Evolutionary conservation across 2,329 filamentous ascomycete genomes (phyloP).

Genomic region (Alternaria atra): DNA sequence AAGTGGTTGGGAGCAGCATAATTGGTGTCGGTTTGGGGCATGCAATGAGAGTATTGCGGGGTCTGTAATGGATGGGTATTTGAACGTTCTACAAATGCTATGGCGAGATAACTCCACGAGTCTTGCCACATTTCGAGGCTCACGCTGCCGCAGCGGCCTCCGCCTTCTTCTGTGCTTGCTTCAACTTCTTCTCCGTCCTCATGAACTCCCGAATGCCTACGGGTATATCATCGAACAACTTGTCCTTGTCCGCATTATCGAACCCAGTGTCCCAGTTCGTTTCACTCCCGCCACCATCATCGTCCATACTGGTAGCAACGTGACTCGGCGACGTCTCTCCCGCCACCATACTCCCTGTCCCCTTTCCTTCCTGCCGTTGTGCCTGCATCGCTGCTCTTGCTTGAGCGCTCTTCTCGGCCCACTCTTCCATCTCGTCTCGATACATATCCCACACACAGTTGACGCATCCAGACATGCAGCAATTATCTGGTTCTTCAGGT

Average conservation of each 20-base stretch:
- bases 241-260: slow-evolving; percentile 59
- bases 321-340: slow-evolving; percentile 56
- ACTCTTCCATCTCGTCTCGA: slow-evolving; percentile 91
- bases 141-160: slow-evolving; percentile 49
- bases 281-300: slow-evolving; percentile 80
- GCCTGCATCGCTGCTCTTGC: slow-evolving; percentile 65
- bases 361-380: slow-evolving; percentile 36
- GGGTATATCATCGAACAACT: slow-evolving; percentile 81
- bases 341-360: slow-evolving; percentile 48
- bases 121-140: slow-evolving; percentile 2
- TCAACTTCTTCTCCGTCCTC: slow-evolving; percentile 92
- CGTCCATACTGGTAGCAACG: slow-evolving; percentile 73
- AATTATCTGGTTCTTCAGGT: slow-evolving; percentile 93
- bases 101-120: neutral
- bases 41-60: neutral
- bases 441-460: slow-evolving; percentile 97
- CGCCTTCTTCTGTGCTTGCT: slow-evolving; percentile 73
- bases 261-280: slow-evolving; percentile 65
- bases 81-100: slow-evolving; percentile 11
- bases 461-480: slow-evolving; percentile 98
- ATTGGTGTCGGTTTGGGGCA: slow-evolving; percentile 7
- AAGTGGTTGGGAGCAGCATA: slow-evolving; percentile 8
- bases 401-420: slow-evolving; percentile 72
- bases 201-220: slow-evolving; percentile 97
- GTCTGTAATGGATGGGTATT: slow-evolving; percentile 21